Percentiles rank a stretch among this genome's conserved stretches.
phyloP scores from a whole-genome alignment of 1,284 basidiomycete genomes.

The Boletus holoroseus region DNA sequence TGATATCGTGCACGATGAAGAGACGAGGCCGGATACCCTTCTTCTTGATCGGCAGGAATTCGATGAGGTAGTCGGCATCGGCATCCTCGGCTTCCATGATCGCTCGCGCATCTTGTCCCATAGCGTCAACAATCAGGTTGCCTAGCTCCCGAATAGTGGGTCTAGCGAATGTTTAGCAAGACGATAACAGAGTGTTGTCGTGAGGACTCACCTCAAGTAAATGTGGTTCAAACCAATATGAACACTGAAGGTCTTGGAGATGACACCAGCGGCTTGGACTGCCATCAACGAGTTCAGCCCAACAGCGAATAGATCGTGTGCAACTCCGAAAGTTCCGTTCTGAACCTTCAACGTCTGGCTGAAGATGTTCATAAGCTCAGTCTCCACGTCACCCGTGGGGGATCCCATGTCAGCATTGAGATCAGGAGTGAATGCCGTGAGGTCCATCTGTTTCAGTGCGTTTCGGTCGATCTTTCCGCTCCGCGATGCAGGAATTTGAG shows the following conservation, averaged over 20 bases:
- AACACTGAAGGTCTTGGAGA: slow-evolving; percentile 30
- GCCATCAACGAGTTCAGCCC: slow-evolving; percentile 32
- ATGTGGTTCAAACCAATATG: slow-evolving; percentile 30
- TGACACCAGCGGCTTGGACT: slow-evolving; percentile 28
- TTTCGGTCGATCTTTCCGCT: slow-evolving; percentile 31
- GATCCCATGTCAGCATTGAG: slow-evolving; percentile 24
- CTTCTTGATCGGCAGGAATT: slow-evolving; percentile 31
- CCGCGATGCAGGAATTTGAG: slow-evolving; percentile 22
- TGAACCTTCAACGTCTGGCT: slow-evolving; percentile 22
- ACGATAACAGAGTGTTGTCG: neutral
- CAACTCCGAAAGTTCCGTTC: slow-evolving; percentile 24
- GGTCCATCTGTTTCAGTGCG: slow-evolving; percentile 28
- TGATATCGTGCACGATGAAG: slow-evolving; percentile 31
- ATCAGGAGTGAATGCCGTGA: slow-evolving; percentile 21
- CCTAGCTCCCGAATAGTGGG: slow-evolving; percentile 27
- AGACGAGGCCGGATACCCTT: slow-evolving; percentile 28
- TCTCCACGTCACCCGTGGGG: slow-evolving; percentile 25
- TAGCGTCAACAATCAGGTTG: slow-evolving; percentile 26
- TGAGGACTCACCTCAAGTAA: slow-evolving; percentile 25
- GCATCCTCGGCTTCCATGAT: slow-evolving; percentile 30
- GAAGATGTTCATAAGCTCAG: slow-evolving; percentile 26
- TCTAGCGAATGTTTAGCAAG: slow-evolving; percentile 8
- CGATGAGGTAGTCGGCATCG: slow-evolving; percentile 26
- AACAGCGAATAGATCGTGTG: slow-evolving; percentile 28
- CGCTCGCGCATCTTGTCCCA: slow-evolving; percentile 25